Base-by-base conservation (phyloP, 306 rosid species). In the Trifolium dubium region DNA sequence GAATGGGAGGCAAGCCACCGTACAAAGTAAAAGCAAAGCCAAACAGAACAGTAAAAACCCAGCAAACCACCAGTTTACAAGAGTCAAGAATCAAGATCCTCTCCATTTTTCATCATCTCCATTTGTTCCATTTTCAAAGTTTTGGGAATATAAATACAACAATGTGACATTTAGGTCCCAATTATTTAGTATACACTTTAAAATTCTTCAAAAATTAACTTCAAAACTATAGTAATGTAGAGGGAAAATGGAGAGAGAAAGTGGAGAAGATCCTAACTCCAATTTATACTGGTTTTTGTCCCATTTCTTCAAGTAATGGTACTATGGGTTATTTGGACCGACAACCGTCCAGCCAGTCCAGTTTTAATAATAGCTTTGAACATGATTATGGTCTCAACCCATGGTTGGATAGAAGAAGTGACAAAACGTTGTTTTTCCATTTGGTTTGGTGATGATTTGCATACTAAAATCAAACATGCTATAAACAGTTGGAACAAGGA, bases 301-400 rank as follows among this genome's bases (percentile, higher is more conserved):
- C 23, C 4, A 7, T 49, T 49, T n/a, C 54, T 49, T 49, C 55
- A n/a, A 49, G 8, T 49, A 49, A 49, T 7, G 9, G 19, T 49
- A n/a, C 55, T 49, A 49, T n/a, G 23, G 55, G 17, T 49, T 49
- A 49, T 49, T 49, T 6, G 23, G 19, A 49, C 23, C 6, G 55
- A 49, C 23, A n/a, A 49, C 18, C n/a, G 55, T n/a, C 23, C 55
- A n/a, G 55, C 23, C 23, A 49, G 18, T 49, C 55, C 55, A n/a
- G 55, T 49, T 49, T 49, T 14, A 15, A 15, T 49, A 49, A 49
- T n/a, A 49, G 18, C 15, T 59, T 59, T 59, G 28, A 69, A 62
- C 58, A 62, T 6, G 71, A 70, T 18, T 47, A 60, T 49, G 19
- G 71, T 70, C 76, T 62, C 72, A 51, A 62, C 37, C 56, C 28